Conservation (phyloP, 2,329 filamentous ascomycete genomes). For the Fonsecaea pedrosoi region DNA sequence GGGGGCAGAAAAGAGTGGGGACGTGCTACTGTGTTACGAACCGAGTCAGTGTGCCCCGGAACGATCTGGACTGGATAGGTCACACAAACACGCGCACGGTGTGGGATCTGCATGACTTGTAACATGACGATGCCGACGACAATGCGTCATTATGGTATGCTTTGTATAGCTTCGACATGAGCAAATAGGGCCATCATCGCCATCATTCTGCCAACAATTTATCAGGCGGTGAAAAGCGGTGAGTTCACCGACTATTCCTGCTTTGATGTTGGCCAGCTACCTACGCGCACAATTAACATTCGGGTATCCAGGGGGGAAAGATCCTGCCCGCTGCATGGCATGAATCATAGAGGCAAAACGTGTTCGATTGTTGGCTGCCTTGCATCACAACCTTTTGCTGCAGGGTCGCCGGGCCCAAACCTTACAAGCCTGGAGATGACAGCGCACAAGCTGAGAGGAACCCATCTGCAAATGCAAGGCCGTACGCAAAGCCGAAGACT, state of each 20-base stretch:
- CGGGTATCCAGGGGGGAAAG: constrained; percentile 1
- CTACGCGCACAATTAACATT: constrained; percentile 6
- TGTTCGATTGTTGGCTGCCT: constrained; percentile 22
- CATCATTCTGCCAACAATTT: constrained; percentile 9
- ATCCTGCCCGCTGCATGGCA: constrained; percentile 7
- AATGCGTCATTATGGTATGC: constrained; percentile 1
- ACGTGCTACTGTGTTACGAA: constrained; percentile 9
- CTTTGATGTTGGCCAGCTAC: background rate
- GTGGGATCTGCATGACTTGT: constrained; percentile 12
- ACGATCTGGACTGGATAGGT: constrained; percentile 14
- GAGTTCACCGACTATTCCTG: constrained; percentile 28
- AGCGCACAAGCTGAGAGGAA: constrained; percentile 5
- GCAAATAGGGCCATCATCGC: constrained; percentile 5
- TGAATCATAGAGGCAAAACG: background rate
- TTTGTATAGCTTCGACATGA: constrained; percentile 16
- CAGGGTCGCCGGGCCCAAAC: constrained; percentile 1
- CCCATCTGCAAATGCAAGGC: background rate
- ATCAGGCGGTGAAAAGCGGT: constrained; percentile 30
- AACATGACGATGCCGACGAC: constrained; percentile 8
- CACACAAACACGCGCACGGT: constrained; percentile 20
- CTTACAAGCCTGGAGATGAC: background rate
- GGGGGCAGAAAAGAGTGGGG: background rate
- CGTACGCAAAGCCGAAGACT: constrained; percentile 1
- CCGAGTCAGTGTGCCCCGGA: constrained; percentile 19
- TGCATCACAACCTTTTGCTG: constrained; percentile 15